Evolutionary conservation across 345 rosid genomes (phyloP).

Genomic region (Camelina laxa): DNA sequence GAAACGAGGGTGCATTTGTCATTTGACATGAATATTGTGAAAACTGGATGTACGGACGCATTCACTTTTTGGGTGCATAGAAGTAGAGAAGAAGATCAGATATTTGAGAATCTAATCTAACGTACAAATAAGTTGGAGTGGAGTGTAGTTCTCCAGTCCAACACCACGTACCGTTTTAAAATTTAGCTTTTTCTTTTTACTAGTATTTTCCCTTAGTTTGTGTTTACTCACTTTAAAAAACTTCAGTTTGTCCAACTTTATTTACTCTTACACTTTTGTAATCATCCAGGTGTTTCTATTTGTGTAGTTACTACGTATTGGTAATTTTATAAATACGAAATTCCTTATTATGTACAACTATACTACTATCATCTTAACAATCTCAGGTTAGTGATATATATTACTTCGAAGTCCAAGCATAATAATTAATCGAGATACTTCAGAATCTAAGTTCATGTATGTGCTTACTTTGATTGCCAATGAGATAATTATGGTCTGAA

Average conservation of each 20-base stretch:
- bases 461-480: no score
- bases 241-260: neutral
- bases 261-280: neutral
- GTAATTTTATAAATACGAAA: neutral
- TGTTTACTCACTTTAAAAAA: neutral
- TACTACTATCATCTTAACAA: no score
- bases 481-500: neutral
- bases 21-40: slow-evolving; percentile 3
- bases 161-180: slow-evolving; percentile 12
- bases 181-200: slow-evolving; percentile 2
- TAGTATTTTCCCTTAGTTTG: neutral
- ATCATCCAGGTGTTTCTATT: neutral
- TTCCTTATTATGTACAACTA: neutral
- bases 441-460: no score
- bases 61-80: slow-evolving; percentile 23
- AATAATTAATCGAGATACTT: no score
- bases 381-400: no score
- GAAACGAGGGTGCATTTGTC: slow-evolving; percentile 1
- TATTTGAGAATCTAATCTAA: slow-evolving; percentile 24
- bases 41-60: slow-evolving; percentile 13
- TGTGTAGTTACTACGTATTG: neutral
- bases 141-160: slow-evolving; percentile 18
- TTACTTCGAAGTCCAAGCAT: no score
- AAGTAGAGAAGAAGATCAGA: slow-evolving; percentile 27
- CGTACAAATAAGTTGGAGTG: slow-evolving; percentile 32